Base-by-base conservation (phyloP, 1,139 yeast species). In the Blastobotrys capitulatus region DNA sequence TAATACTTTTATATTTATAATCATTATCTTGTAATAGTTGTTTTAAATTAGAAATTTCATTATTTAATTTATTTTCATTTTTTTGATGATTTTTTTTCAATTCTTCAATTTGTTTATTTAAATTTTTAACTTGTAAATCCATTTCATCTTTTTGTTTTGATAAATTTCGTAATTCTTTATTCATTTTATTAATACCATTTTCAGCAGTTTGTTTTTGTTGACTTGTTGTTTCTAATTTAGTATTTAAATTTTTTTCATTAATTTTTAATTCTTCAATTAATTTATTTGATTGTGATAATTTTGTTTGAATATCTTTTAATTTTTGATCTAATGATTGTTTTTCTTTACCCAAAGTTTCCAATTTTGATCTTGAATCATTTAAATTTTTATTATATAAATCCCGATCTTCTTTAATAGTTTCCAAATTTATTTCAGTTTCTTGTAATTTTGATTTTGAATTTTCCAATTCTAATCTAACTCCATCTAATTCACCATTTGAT, bases 171-270 rank as follows among this genome's bases (percentile, higher is more conserved):
- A 90, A 70, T 56, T 89, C 97, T 42, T 92, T 74, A 52, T 84
- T 85, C 96, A 90, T 87, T 58, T 88, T 88, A 63, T 88, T 90
- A 50, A 90, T 83, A 6, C 96, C 97, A 54, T 80, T 83, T 60
- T 90, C 97, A 1, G 92, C 86, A 55, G 80, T 84, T 26, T 75
- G 74, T 59, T 84, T 86, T 9, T 78, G 79, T 32, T 68, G 66
- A 16, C 72, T 73, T 0, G 74, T 55, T 2, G 60, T 52, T 7
- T 66, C 65, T 18, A 81, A 59, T 40, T 74, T 75, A 0, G 67
- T 65, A 13, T 66, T 61, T 3, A 80, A 59, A 16, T 68, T 67
- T 2, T 62, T 57, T 35, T 73, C 69, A 29, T 72, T 69, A 2
- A 47, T 47, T 38, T 60, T 58, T 26, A 63, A 54, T n/a, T 66